Evolutionary conservation across 805 yeast genomes (phyloP).

Genomic region (Yueomyces sinensis): DNA sequence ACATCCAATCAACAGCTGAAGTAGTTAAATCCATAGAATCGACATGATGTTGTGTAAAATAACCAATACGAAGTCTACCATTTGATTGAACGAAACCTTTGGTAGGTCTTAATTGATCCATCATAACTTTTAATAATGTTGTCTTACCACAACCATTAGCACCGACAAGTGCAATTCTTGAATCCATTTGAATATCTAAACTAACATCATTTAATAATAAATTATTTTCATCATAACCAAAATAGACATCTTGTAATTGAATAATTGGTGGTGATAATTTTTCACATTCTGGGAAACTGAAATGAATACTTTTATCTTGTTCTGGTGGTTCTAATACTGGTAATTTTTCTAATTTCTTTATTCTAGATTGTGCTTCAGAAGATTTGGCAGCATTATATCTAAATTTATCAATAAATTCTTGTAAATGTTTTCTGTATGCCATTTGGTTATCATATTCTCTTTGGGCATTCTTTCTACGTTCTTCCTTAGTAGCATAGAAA

Average conservation of each 20-base stretch:
- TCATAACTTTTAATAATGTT: constrained; percentile 73
- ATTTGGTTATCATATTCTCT: constrained; percentile 96
- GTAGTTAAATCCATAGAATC: constrained; percentile 85
- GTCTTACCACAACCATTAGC: constrained; percentile 99
- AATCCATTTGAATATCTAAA: constrained; percentile 81
- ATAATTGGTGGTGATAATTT: constrained; percentile 85
- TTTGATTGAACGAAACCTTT: constrained; percentile 71
- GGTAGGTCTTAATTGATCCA: constrained; percentile 64
- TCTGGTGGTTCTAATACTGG: constrained; percentile 91
- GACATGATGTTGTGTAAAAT: constrained; percentile 97
- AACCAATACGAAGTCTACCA: constrained; percentile 82
- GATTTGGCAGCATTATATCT: constrained; percentile 97
- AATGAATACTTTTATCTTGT: constrained; percentile 72
- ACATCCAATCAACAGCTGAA: constrained; percentile 92
- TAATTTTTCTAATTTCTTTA: constrained; percentile 87
- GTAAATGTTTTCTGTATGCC: constrained; percentile 90
- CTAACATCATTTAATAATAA: constrained; percentile 67
- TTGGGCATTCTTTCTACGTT: constrained; percentile 81
- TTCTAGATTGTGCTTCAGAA: constrained; percentile 94
- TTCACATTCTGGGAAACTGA: constrained; percentile 93
- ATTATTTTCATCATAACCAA: constrained; percentile 63
- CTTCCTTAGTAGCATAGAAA: constrained; percentile 88
- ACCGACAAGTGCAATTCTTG: constrained; percentile 94
- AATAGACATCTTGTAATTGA: constrained; percentile 74
- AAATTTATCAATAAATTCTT: constrained; percentile 88